phyloP scores from a whole-genome alignment of 305 asterid species.

The Coffea humblotiana region DNA sequence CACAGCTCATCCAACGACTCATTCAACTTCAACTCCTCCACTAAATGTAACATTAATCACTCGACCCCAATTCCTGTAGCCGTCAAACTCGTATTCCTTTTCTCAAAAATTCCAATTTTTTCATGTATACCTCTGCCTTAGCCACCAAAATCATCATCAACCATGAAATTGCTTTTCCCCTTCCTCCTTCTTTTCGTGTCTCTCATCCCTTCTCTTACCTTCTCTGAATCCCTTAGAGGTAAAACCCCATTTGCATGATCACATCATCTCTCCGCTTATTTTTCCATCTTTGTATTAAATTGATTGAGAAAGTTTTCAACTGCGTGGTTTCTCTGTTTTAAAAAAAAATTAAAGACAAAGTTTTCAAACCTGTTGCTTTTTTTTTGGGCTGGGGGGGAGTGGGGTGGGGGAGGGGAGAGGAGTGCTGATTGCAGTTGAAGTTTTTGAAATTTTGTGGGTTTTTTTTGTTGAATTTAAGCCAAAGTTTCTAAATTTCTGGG shows the following conservation, averaged over 20 bases:
- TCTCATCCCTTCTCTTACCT: neutral
- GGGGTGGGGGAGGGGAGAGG: too few relatives aligned
- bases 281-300: neutral
- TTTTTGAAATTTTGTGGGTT: too few relatives aligned
- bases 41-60: neutral
- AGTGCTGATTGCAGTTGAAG: neutral
- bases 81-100: neutral
- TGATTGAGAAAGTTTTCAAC: neutral
- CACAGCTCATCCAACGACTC: slow-evolving; percentile 8
- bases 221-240: slow-evolving; percentile 15
- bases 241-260: neutral
- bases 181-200: neutral
- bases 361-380: too few relatives aligned
- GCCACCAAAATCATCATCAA: neutral
- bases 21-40: slow-evolving; percentile 14
- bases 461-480: neutral
- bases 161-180: slow-evolving; percentile 11
- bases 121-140: neutral
- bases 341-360: neutral
- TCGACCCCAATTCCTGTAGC: neutral
- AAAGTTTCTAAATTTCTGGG: neutral
- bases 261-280: neutral
- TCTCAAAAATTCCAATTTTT: neutral
- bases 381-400: too few relatives aligned
- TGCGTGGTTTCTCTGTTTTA: neutral